A percentile compares a stretch with the other conserved stretches of the same genome.
These are phyloP conservation scores for Russula emetica DNA, from an alignment of 768 basidiomycete genomes.

Conservation along the genomic window DNA sequence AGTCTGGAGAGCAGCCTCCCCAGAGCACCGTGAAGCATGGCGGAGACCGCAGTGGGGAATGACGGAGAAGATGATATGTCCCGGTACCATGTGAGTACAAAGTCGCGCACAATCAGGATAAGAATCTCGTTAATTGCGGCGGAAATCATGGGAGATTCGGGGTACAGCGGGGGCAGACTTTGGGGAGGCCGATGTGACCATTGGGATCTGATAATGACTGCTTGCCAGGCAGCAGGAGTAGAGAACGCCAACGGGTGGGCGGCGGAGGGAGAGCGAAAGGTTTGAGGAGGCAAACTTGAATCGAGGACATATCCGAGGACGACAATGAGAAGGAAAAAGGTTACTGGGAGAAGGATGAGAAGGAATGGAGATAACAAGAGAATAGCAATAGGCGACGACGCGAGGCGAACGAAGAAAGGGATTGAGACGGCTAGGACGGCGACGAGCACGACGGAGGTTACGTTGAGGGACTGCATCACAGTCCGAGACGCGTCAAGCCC, in stretches of 20 bases:
- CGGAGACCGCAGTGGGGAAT: slow-evolving; percentile 83
- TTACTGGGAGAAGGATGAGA: slow-evolving; percentile 47
- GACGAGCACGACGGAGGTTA: slow-evolving; percentile 50
- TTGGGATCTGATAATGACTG: slow-evolving; percentile 79
- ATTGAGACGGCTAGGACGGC: slow-evolving; percentile 54
- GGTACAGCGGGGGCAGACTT: slow-evolving; percentile 61
- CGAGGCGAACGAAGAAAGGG: slow-evolving; percentile 50
- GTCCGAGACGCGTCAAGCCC: background rate
- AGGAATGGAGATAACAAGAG: slow-evolving; percentile 61
- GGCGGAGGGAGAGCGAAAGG: slow-evolving; percentile 47
- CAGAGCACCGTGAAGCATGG: slow-evolving; percentile 62
- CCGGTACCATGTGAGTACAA: slow-evolving; percentile 86
- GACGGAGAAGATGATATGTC: slow-evolving; percentile 80
- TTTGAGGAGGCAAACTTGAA: slow-evolving; percentile 34
- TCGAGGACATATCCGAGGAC: slow-evolving; percentile 60
- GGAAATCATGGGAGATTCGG: slow-evolving; percentile 61
- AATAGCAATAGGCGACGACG: slow-evolving; percentile 63
- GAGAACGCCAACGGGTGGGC: slow-evolving; percentile 81
- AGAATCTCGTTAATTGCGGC: slow-evolving; percentile 75
- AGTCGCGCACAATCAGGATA: slow-evolving; percentile 78
- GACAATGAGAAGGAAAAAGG: slow-evolving; percentile 41
- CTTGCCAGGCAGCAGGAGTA: slow-evolving; percentile 93
- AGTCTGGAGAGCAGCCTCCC: slow-evolving; percentile 54
- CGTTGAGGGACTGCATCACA: slow-evolving; percentile 22
- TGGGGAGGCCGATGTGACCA: slow-evolving; percentile 77